A percentile compares a stretch with the other conserved stretches of the same genome.
Conservation (phyloP, 2,329 filamentous ascomycete genomes). For the Tolypocladium amazonense region DNA sequence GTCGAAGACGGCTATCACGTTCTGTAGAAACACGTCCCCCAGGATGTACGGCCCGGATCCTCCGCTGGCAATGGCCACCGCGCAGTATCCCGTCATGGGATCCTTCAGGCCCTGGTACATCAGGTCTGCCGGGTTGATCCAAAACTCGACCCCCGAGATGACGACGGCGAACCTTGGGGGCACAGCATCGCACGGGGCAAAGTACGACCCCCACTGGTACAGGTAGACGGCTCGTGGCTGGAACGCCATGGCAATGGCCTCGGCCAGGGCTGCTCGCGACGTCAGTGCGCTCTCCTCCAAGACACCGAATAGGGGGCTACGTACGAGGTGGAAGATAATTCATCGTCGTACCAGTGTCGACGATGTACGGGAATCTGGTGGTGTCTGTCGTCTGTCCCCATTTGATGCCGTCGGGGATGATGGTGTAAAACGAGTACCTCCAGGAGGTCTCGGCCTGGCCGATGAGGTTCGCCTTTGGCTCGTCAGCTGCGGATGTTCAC, state of each 20-base stretch:
- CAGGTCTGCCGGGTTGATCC: slow-evolving; percentile 36
- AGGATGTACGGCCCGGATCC: slow-evolving; percentile 36
- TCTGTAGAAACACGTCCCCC: slow-evolving; percentile 39
- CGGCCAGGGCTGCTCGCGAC: slow-evolving; percentile 26
- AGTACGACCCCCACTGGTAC: slow-evolving; percentile 36
- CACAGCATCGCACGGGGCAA: slow-evolving; percentile 35
- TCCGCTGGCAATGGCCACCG: slow-evolving; percentile 34
- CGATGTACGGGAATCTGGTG: slow-evolving; percentile 35
- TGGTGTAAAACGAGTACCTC: slow-evolving; percentile 41
- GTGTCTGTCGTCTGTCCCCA: slow-evolving; percentile 30
- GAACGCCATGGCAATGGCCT: slow-evolving; percentile 35
- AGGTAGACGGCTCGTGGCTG: slow-evolving; percentile 34
- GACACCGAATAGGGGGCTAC: slow-evolving; percentile 6
- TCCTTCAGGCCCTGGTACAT: slow-evolving; percentile 33
- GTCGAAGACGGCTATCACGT: slow-evolving; percentile 38
- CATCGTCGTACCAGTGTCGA: slow-evolving; percentile 42
- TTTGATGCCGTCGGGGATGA: slow-evolving; percentile 36
- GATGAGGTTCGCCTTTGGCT: slow-evolving; percentile 31
- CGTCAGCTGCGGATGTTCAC: neutral
- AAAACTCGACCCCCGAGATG: slow-evolving; percentile 31
- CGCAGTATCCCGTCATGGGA: slow-evolving; percentile 34
- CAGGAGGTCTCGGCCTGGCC: slow-evolving; percentile 25
- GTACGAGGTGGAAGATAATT: slow-evolving; percentile 38
- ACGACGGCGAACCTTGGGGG: slow-evolving; percentile 34
- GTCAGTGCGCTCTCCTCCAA: neutral